Percentiles rank a stretch among this genome's conserved stretches.
Conservation (phyloP, 768 basidiomycete genomes). For the Multifurca ochricompacta region DNA sequence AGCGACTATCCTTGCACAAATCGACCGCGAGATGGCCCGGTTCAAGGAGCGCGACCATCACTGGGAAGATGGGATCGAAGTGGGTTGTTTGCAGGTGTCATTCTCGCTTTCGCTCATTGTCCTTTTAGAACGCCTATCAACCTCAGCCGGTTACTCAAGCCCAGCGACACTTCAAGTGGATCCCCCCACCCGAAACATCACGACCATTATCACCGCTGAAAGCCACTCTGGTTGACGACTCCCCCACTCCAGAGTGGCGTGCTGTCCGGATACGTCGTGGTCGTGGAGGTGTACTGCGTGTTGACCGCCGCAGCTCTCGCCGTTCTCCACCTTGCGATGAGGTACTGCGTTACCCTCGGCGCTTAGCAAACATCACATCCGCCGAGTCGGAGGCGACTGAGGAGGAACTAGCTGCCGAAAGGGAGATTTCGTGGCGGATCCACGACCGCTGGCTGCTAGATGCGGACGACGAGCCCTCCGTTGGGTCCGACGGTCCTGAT, state of each 20-base stretch:
- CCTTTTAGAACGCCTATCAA: slow-evolving; percentile 60
- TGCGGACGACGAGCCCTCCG: slow-evolving; percentile 48
- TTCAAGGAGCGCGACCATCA: slow-evolving; percentile 66
- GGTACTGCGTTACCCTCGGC: slow-evolving; percentile 12
- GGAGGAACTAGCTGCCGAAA: slow-evolving; percentile 28
- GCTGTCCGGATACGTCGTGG: slow-evolving; percentile 70
- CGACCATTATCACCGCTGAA: slow-evolving; percentile 26
- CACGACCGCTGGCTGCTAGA: slow-evolving; percentile 66
- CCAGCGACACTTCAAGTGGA: slow-evolving; percentile 59
- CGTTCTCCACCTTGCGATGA: slow-evolving; percentile 12
- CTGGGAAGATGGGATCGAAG: slow-evolving; percentile 87
- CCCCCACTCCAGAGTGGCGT: slow-evolving; percentile 30
- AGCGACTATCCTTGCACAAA: slow-evolving; percentile 47
- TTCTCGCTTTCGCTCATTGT: slow-evolving; percentile 3
- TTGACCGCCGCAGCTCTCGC: slow-evolving; percentile 54
- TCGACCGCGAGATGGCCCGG: slow-evolving; percentile 50
- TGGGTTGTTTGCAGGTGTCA: slow-evolving; percentile 29
- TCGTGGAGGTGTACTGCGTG: slow-evolving; percentile 68
- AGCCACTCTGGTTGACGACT: slow-evolving; percentile 25
- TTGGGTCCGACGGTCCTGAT: slow-evolving; percentile 52
- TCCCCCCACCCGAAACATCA: slow-evolving; percentile 35
- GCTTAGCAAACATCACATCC: slow-evolving; percentile 23
- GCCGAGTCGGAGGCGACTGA: slow-evolving; percentile 5
- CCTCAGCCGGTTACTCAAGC: slow-evolving; percentile 47
- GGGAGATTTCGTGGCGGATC: slow-evolving; percentile 37